A percentile compares a stretch with the other conserved stretches of the same genome.
phyloP scores from a whole-genome alignment of 108 stramenopile genomes.

The Skeletonema menzelii region DNA sequence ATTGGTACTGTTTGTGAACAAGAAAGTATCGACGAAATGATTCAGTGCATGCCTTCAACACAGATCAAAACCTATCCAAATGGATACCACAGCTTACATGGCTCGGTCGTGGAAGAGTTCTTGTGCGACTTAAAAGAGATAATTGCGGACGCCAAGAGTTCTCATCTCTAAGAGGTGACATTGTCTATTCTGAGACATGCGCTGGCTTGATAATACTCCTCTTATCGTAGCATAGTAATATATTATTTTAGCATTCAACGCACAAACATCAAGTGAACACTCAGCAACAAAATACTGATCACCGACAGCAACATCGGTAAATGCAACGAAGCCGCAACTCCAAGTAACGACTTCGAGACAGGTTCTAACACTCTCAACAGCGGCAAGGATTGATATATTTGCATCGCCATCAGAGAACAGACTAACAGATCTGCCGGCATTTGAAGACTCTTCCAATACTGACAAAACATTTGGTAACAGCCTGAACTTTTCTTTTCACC shows the following conservation, averaged over 20 bases:
- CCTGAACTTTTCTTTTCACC: not conserved
- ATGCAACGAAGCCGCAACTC: constrained; percentile 4
- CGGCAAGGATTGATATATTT: constrained; percentile 10
- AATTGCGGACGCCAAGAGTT: not conserved
- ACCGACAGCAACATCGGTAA: constrained; percentile 8
- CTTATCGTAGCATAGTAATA: not conserved
- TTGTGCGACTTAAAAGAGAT: not conserved
- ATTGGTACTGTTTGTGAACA: constrained; percentile 38
- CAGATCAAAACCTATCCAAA: not conserved
- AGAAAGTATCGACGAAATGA: constrained; percentile 32
- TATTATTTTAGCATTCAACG: not conserved
- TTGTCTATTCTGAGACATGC: not conserved
- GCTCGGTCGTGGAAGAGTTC: not conserved
- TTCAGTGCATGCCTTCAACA: constrained; percentile 1
- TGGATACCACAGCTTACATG: not conserved
- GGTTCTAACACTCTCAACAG: constrained; percentile 23
- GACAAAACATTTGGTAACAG: not conserved
- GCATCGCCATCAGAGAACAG: constrained; percentile 17
- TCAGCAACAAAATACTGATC: not conserved
- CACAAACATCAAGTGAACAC: constrained; percentile 26
- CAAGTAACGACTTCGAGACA: constrained; percentile 6
- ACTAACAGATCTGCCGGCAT: constrained; percentile 23
- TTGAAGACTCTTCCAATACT: constrained; percentile 7
- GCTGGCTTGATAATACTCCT: too few relatives aligned
- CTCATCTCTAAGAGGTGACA: not conserved